Base-by-base conservation (phyloP, 345 rosid species). In the Crucihimalaya himalaica region DNA sequence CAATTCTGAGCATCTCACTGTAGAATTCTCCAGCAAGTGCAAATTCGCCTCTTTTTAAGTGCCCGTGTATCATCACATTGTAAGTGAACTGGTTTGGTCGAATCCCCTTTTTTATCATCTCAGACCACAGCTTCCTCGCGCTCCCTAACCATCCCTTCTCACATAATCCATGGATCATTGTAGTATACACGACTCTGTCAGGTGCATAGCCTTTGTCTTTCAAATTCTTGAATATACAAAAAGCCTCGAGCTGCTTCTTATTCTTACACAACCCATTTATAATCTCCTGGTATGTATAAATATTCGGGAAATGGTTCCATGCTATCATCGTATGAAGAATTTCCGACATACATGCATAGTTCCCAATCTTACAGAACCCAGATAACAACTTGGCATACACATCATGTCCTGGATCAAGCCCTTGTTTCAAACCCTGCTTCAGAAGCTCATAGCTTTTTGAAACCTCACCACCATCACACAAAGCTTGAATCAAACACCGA, bases 51-150 rank as follows among this genome's bases (percentile, higher is more conserved):
- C 74, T 61, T 76, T 83, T 87, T n/a, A 86, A 82, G 19, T 81
- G 79, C 28, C 88, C 87, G 42, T 88, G 81, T 66, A 90, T 85
- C 83, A 90, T 77, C 66, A 85, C 77, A n/a, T 87, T 81, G 75
- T 83, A 86, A 21, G 85, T 79, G 61, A 82, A 85, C 53, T 82
- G 85, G 68, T 90, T 88, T 11, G 90, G 89, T 23, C 71, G 64
- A 57, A 86, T 57, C 35, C 85, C 73, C 68, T 84, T 86, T 34
- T 81, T 73, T 14, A 84, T 64, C 97, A 88, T 86, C 84, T 90
- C 97, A 6, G 81, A 74, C 73, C 84, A 86, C 11, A 90, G 74
- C 72, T 84, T 80, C 79, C 77, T 58, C 34, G 90, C 93, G 42
- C 79, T 75, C 39, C 80, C 84, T 34, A 86, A 75, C 63, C 87